Conservation (phyloP, 2,329 filamentous ascomycete species). For the Metarhizium humberi region DNA sequence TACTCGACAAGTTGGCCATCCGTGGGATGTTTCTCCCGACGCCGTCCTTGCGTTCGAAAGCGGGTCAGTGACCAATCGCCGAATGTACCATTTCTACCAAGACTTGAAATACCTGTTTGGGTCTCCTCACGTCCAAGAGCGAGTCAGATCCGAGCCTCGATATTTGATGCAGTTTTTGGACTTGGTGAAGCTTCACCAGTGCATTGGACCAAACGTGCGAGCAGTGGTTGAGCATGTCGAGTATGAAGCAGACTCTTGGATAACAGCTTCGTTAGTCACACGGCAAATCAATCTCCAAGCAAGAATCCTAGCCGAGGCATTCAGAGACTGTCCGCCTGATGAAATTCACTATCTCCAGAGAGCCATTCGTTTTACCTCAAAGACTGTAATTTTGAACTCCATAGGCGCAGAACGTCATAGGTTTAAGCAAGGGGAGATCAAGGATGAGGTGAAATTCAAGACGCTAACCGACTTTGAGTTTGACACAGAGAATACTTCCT, state of each 20-base stretch:
- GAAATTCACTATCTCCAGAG: slow-evolving; percentile 56
- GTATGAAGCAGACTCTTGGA: slow-evolving; percentile 97
- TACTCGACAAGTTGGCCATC: slow-evolving; percentile 89
- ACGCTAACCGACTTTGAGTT: slow-evolving; percentile 71
- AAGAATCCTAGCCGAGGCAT: slow-evolving; percentile 79
- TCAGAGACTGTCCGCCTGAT: slow-evolving; percentile 58
- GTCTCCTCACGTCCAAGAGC: slow-evolving; percentile 79
- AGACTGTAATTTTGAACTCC: slow-evolving; percentile 80
- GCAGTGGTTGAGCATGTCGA: slow-evolving; percentile 94
- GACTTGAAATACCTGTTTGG: slow-evolving; percentile 87
- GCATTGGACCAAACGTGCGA: slow-evolving; percentile 86
- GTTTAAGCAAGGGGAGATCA: slow-evolving; percentile 82
- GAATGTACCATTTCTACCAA: slow-evolving; percentile 96
- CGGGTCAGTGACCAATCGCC: slow-evolving; percentile 86
- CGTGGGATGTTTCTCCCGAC: slow-evolving; percentile 75
- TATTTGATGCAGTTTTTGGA: slow-evolving; percentile 94
- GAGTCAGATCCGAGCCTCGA: slow-evolving; percentile 70
- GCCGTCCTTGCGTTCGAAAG: slow-evolving; percentile 89
- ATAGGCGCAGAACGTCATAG: slow-evolving; percentile 79
- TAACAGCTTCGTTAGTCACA: slow-evolving; percentile 88
- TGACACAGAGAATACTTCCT: slow-evolving; percentile 45
- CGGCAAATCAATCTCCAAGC: slow-evolving; percentile 91
- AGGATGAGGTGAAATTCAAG: slow-evolving; percentile 78
- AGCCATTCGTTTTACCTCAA: slow-evolving; percentile 67
- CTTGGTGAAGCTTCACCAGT: slow-evolving; percentile 90